phyloP scores from a whole-genome alignment of 345 rosid genomes.

The Boechera stricta region DNA sequence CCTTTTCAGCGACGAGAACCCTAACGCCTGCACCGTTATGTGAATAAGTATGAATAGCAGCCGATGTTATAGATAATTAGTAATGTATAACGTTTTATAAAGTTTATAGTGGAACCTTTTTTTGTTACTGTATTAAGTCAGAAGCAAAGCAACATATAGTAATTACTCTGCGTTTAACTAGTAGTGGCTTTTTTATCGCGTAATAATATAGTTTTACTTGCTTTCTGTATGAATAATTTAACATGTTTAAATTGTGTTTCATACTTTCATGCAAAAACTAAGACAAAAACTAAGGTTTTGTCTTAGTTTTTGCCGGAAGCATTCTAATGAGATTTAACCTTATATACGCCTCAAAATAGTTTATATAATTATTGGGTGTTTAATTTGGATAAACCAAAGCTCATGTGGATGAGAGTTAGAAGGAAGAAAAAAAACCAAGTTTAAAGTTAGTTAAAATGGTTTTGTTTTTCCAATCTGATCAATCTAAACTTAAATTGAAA shows the following conservation, averaged over 20 bases:
- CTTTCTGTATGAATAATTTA: neutral
- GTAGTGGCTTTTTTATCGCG: neutral
- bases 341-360: neutral
- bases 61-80: neutral
- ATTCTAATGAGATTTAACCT: neutral
- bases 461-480: neutral
- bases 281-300: neutral
- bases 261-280: neutral
- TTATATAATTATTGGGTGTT: neutral
- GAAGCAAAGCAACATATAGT: conserved; percentile 28
- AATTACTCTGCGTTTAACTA: neutral
- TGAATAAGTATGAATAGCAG: conserved; percentile 17
- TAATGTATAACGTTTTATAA: neutral
- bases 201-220: neutral
- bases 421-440: neutral
- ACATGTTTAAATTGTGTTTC: neutral
- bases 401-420: neutral
- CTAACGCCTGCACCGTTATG: conserved; percentile 46
- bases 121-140: conserved; percentile 5
- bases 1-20: conserved; percentile 49
- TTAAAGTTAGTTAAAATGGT: neutral
- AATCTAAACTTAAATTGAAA: neutral
- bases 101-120: conserved; percentile 10
- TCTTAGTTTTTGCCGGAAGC: neutral
- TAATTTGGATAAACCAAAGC: neutral